phyloP scores from a whole-genome alignment of 148 eudicot genomes.

The Tetragonia tetragonoides region DNA sequence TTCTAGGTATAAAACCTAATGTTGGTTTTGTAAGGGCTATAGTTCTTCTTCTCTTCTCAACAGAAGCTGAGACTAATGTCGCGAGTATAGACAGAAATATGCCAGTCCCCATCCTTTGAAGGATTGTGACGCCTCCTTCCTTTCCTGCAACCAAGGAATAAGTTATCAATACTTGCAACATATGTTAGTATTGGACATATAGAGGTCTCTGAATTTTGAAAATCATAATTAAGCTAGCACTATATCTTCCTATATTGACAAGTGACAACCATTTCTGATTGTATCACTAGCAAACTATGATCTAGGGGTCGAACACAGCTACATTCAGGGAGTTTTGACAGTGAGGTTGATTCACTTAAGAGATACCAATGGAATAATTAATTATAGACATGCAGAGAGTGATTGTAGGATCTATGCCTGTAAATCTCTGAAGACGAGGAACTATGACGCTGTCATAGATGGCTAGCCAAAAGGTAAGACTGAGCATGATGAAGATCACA shows the following conservation, averaged over 20 bases:
- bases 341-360: not conserved
- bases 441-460: constrained; percentile 26
- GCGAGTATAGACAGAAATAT: constrained; percentile 16
- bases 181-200: no score
- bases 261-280: not conserved
- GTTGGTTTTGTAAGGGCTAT: constrained; percentile 20
- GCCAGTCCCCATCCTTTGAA: constrained; percentile 42
- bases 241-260: no score
- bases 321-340: no score
- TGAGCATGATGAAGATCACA: constrained; percentile 28
- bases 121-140: constrained; percentile 37
- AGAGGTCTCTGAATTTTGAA: no score
- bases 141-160: not conserved
- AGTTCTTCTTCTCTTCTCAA: constrained; percentile 27
- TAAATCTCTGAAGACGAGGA: constrained; percentile 19
- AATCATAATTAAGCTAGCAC: no score
- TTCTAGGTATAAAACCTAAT: not conserved
- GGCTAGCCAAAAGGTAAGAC: constrained; percentile 27
- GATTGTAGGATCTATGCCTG: not conserved
- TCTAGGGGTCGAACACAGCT: no score
- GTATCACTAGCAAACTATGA: not conserved
- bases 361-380: not conserved
- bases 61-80: constrained; percentile 20
- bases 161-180: not conserved
- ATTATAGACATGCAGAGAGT: not conserved